A percentile compares a stretch with the other conserved stretches of the same genome.
phyloP scores from a whole-genome alignment of 164 flowering plant species.

The Liquidambar formosana region DNA sequence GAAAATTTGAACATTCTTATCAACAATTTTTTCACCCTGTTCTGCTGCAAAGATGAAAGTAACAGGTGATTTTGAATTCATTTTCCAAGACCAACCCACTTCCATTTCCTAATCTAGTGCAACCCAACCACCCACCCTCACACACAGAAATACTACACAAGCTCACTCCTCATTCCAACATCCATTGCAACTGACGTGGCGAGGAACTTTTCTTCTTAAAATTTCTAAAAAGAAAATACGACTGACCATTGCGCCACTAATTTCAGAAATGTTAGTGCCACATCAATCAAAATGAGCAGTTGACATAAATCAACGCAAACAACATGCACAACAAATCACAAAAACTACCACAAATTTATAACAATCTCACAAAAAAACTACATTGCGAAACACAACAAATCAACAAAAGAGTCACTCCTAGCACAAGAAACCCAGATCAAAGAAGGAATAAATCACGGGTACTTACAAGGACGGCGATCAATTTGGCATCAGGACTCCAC shows the following conservation, averaged over 20 bases:
- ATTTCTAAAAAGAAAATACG: background rate
- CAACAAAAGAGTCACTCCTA: background rate
- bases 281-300: too few species aligned
- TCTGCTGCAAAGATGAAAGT: too few species aligned
- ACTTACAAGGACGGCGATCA: slow-evolving; percentile 85
- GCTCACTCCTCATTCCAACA: background rate
- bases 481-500: slow-evolving; percentile 89
- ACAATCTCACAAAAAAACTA: background rate
- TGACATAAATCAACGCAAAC: too few species aligned
- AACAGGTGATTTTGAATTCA: too few species aligned
- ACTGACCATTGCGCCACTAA: background rate
- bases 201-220: background rate
- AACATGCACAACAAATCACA: too few species aligned
- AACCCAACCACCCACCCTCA: background rate
- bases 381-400: background rate
- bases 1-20: too few species aligned
- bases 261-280: too few species aligned
- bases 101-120: background rate
- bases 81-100: background rate
- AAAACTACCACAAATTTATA: background rate
- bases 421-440: background rate
- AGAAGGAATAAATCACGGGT: background rate
- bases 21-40: too few species aligned
- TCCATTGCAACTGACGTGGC: background rate
- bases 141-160: background rate